phyloP scores from a whole-genome alignment of 1,284 basidiomycete species.

The Trichosporon faecale region DNA sequence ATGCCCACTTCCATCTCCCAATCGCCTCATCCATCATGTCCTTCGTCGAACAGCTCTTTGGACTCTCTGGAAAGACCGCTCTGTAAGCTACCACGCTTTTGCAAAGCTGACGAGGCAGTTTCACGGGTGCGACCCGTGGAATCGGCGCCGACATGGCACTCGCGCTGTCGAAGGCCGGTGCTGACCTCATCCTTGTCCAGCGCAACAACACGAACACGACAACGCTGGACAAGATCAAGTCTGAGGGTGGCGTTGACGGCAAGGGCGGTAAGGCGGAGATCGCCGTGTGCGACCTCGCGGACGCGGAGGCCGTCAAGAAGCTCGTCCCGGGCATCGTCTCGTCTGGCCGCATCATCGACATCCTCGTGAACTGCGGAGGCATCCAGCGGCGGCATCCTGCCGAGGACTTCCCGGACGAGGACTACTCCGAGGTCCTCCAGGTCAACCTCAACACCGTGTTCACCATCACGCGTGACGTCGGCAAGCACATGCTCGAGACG shows the following conservation, averaged over 20 bases:
- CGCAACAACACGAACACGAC: conserved; percentile 60
- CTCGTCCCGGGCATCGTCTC: conserved; percentile 60
- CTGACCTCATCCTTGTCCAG: conserved; percentile 74
- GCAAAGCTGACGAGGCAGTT: conserved; percentile 23
- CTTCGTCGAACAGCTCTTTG: conserved; percentile 52
- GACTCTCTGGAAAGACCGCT: conserved; percentile 54
- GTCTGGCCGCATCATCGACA: conserved; percentile 64
- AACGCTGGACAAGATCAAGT: conserved; percentile 61
- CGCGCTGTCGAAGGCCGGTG: conserved; percentile 62
- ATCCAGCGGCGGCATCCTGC: conserved; percentile 83
- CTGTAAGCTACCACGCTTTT: conserved; percentile 43
- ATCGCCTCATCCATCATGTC: conserved; percentile 23
- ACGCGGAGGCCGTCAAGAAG: conserved; percentile 65
- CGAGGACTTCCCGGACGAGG: conserved; percentile 73
- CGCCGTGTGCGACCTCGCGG: conserved; percentile 72
- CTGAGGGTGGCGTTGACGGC: conserved; percentile 42
- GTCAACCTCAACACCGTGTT: conserved; percentile 55
- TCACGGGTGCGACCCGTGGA: conserved; percentile 51
- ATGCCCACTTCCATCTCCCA: not conserved
- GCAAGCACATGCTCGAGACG: conserved; percentile 52
- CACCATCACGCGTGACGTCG: conserved; percentile 52
- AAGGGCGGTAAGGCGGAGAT: conserved; percentile 35
- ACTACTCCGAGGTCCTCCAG: conserved; percentile 79
- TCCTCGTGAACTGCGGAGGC: conserved; percentile 91
- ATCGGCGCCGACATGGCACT: conserved; percentile 52